phyloP scores from a whole-genome alignment of 768 basidiomycete genomes.

The Pleurotus cornucopiae region DNA sequence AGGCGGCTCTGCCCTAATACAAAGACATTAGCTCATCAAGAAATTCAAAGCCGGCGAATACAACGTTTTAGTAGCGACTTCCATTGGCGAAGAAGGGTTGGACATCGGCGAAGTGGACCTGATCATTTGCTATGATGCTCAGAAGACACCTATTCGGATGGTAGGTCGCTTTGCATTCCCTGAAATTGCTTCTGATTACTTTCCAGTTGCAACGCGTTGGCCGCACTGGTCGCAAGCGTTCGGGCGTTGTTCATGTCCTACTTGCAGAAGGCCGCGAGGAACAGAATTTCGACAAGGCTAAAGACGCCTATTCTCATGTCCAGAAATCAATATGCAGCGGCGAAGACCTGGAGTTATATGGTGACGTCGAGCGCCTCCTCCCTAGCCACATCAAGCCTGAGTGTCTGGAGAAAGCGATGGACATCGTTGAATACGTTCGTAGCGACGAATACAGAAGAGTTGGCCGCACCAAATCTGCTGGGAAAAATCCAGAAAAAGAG shows the following conservation, averaged over 20 bases:
- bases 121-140: slow-evolving; percentile 94
- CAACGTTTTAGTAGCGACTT: slow-evolving; percentile 93
- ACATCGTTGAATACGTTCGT: slow-evolving; percentile 69
- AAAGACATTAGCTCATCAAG: slow-evolving; percentile 61
- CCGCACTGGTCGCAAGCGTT: slow-evolving; percentile 89
- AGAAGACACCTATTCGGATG: slow-evolving; percentile 95
- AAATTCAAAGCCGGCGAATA: slow-evolving; percentile 84
- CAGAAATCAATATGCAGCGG: slow-evolving; percentile 86
- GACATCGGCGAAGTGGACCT: slow-evolving; percentile 98
- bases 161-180: slow-evolving; percentile 38
- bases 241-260: slow-evolving; percentile 86
- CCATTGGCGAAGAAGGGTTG: slow-evolving; percentile 95
- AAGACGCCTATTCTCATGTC: slow-evolving; percentile 81
- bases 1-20: slow-evolving; percentile 9
- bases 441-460: slow-evolving; percentile 24
- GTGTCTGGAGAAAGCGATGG: slow-evolving; percentile 78
- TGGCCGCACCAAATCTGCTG: slow-evolving; percentile 29
- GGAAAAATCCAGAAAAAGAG: slow-evolving; percentile 24
- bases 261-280: slow-evolving; percentile 92
- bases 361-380: slow-evolving; percentile 84
- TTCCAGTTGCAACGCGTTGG: slow-evolving; percentile 90
- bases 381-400: slow-evolving; percentile 75
- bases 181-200: slow-evolving; percentile 5
- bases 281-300: slow-evolving; percentile 82
- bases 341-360: slow-evolving; percentile 84